These are phyloP conservation scores for Pilaira anomala DNA, from an alignment of 192 early-diverging fungal species.

Conservation along the genomic window DNA sequence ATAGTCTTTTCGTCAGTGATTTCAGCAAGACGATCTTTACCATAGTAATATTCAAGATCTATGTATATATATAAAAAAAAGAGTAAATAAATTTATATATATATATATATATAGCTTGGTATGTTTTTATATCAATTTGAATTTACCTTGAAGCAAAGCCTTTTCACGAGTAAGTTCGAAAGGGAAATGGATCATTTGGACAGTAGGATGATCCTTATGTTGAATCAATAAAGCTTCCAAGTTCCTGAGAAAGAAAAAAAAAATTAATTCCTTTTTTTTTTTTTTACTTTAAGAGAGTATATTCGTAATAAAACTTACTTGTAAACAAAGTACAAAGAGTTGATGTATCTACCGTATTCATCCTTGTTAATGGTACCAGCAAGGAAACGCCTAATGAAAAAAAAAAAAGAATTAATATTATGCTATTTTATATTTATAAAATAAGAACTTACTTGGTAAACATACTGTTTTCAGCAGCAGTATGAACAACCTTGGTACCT, in stretches of 20 bases:
- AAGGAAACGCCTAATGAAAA: conserved; percentile 39
- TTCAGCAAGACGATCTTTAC: conserved; percentile 35
- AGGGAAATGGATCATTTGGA: conserved; percentile 52
- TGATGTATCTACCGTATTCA: conserved; percentile 44
- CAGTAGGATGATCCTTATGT: conserved; percentile 46
- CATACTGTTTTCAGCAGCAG: conserved; percentile 49
- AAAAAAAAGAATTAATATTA: background rate
- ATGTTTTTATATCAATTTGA: background rate
- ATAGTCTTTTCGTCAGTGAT: conserved; percentile 21
- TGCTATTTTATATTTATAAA: background rate
- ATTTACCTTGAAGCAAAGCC: conserved; percentile 37
- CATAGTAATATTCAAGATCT: conserved; percentile 51
- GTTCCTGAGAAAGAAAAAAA: conserved; percentile 11
- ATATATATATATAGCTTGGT: background rate
- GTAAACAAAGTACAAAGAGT: conserved; percentile 48
- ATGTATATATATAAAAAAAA: too few relatives aligned
- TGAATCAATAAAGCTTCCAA: conserved; percentile 43
- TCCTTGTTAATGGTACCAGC: conserved; percentile 39
- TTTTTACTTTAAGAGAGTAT: background rate
- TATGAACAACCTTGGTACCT: conserved; percentile 52
- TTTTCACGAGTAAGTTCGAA: conserved; percentile 41
- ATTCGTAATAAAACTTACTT: conserved; percentile 15
- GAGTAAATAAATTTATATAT: too few relatives aligned
- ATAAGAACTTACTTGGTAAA: conserved; percentile 41
- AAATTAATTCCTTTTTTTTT: too few relatives aligned